Evolutionary conservation across 176 grass and related monocot genomes (phyloP), one percentile per base, ranked within the genome.

Genomic region (Alloteropsis semialata): DNA sequence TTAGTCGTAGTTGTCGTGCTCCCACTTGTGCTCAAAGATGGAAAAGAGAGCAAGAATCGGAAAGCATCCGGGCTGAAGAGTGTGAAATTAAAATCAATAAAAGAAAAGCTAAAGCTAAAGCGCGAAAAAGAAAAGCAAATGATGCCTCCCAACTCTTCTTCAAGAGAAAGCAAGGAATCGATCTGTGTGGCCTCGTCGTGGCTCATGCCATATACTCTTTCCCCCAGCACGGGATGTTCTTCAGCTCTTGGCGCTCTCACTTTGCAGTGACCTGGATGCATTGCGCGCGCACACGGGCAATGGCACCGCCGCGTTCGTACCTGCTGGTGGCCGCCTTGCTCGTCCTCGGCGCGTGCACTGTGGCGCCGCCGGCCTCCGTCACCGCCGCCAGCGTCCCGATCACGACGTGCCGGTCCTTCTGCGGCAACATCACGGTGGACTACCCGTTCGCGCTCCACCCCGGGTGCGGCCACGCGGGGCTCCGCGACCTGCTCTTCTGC

Each of bases 371-470:
- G 25, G 48, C 14, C 5, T 34, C 36, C 44, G 55, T 3, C 25
- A 69, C 10, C 65, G 74, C 76, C n/a, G 75, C 93, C n/a, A 84
- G 69, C 71, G 75, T 91, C 53, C 87, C 87, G 17, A 22, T 87
- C 67, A 90, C 74, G n/a, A 85, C 66, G 42, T 98, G 96, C 84
- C 84, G 96, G 22, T 95, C 92, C 29, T 98, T 91, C 87, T 95
- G 92, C 66, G 91, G 92, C 89, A 98, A 98, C 88, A 79, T 98
- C 72, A 98, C 92, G 77, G 90, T 98, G 65, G 96, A 98, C 87
- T 98, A 95, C 87, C 96, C 92, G 46, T 93, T 98, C 66, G 92
- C 84, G 22, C 90, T 95, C 1, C 96, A n/a, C 5, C 70, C 86
- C 0, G 92, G 91, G 11, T 95, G 92, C 79, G 92, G 96, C 79